Base-by-base conservation (phyloP, 164 flowering plant species). In the Houttuynia cordata region DNA sequence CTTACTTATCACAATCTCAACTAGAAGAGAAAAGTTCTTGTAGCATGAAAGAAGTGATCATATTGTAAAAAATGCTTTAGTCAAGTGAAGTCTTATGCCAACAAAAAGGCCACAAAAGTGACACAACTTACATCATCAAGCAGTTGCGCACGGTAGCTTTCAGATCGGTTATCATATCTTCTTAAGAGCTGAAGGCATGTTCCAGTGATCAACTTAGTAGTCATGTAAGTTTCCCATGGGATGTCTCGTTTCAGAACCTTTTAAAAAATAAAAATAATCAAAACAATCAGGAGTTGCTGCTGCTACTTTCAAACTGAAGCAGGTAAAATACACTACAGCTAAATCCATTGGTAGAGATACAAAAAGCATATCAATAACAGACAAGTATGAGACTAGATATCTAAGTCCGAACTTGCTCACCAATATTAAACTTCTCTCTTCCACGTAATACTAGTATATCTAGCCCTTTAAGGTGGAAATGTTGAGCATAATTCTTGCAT, bases 181-280 rank as follows among this genome's bases (percentile, higher is more conserved):
- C 97, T 77, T 55, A 93, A 69, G 51, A 90, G 81, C 82, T 93
- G 99, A 73, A 93, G 93, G 67, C 82, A 79, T 40, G 95, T 90
- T 53, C 97, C 97, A 8, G 92, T 70, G 61, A 93, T 93, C 76
- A 90, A 77, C 79, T 90, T 93, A 20, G 97, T 88, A 21, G 88
- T 79, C 96, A 88, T 83, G 80, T 93, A 93, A 4, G 97, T 85
- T 75, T 93, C 99, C 99, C 99, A 93, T 70, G 99, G 97, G 49
- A 93, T 90, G 76, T 90, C 99, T 76, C 96, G 85, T 77, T 67
- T 82, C 64, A 93, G 76, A 74, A 93, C 97, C 99, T 93, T 59
- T n/a, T 54, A 69, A 57, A 23, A 60, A 17, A 22, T 45, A 45
- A 45, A 7, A 12, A 12, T 12, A 45, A 2, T 12, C 14, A 45